These are phyloP conservation scores for Kalanchoe fedtschenkoi DNA, from an alignment of 164 flowering plant species.

Conservation along the genomic window DNA sequence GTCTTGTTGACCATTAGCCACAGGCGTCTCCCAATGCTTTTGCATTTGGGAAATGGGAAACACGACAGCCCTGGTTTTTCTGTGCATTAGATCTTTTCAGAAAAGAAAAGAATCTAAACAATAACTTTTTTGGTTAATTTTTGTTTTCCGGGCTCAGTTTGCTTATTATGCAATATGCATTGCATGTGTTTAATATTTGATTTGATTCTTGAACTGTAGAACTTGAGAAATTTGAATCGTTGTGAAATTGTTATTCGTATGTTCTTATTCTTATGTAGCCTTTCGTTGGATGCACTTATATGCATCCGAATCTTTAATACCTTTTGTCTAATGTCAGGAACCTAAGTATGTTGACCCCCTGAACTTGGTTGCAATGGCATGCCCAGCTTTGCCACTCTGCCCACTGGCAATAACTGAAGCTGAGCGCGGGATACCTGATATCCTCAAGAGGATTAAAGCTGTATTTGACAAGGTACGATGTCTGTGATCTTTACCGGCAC, in stretches of 20 bases:
- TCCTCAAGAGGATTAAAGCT: conserved; percentile 81
- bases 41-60: too few species aligned
- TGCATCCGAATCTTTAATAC: conserved; percentile 7
- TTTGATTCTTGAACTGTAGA: too few species aligned
- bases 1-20: too few species aligned
- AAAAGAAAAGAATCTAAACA: too few species aligned
- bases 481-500: neutral
- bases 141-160: too few species aligned
- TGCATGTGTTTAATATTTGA: too few species aligned
- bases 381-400: conserved; percentile 94
- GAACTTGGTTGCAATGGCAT: conserved; percentile 93
- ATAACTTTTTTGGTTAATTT: too few species aligned
- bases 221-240: neutral
- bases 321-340: conserved; percentile 30
- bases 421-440: conserved; percentile 84
- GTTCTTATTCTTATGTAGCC: neutral
- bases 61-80: too few species aligned
- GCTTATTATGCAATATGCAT: too few species aligned
- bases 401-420: conserved; percentile 97
- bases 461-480: conserved; percentile 76
- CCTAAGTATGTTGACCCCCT: conserved; percentile 87
- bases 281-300: neutral
- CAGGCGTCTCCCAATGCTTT: too few species aligned
- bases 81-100: too few species aligned
- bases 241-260: neutral